Evolutionary conservation across 2,329 filamentous ascomycete species (phyloP).

Genomic region (Botrytis byssoidea): DNA sequence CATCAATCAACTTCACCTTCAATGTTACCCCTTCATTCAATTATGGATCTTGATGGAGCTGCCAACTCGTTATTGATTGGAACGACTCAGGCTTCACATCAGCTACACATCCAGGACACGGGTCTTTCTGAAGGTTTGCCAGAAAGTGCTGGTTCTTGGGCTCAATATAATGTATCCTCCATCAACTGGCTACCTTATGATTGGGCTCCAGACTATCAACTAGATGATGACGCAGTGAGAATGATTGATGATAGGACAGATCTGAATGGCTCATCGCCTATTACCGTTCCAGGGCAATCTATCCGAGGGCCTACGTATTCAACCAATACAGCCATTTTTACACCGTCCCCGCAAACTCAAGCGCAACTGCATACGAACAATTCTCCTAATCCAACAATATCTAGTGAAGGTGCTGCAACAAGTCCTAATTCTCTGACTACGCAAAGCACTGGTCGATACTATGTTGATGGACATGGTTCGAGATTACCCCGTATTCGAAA

Average conservation of each 20-base stretch:
- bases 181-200: constrained; percentile 35
- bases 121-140: neutral
- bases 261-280: constrained; percentile 5
- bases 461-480: constrained; percentile 35
- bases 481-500: constrained; percentile 31
- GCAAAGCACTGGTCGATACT: constrained; percentile 29
- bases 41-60: neutral
- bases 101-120: neutral
- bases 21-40: neutral
- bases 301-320: neutral
- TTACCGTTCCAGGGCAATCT: constrained; percentile 1
- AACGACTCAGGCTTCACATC: neutral
- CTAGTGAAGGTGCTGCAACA: neutral
- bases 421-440: constrained; percentile 23
- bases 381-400: constrained; percentile 25
- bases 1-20: neutral
- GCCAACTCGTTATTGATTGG: neutral
- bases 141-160: constrained; percentile 23
- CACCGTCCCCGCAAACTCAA: constrained; percentile 13
- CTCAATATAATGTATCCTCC: constrained; percentile 28
- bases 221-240: neutral
- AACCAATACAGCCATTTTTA: neutral
- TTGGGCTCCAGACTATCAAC: constrained; percentile 28
- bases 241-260: neutral
- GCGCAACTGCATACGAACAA: constrained; percentile 15